Conservation (phyloP, 164 flowering plant species). For the Annona squamosa region DNA sequence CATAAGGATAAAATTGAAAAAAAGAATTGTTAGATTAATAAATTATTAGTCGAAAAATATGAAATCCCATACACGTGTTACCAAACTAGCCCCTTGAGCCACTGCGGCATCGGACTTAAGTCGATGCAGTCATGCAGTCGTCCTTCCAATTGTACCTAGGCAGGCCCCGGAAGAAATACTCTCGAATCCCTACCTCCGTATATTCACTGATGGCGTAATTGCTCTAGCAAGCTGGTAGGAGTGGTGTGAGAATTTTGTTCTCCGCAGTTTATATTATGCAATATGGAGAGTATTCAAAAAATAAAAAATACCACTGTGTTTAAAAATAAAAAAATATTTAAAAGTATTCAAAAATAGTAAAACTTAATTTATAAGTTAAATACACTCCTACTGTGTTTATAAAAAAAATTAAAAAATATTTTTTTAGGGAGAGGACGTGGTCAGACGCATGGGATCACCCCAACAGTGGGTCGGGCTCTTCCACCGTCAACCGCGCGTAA, state of each 20-base stretch:
- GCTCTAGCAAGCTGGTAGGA: constrained; percentile 41
- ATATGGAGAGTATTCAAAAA: no score
- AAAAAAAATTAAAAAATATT: no score
- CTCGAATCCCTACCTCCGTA: constrained; percentile 34
- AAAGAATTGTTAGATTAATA: no score
- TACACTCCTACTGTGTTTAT: no score
- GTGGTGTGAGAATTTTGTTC: constrained; percentile 23
- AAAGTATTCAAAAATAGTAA: no score
- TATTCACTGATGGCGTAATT: constrained; percentile 25
- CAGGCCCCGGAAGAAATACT: constrained; percentile 48
- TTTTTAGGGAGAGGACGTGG: no score
- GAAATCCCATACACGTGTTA: no score
- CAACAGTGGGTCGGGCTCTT: constrained; percentile 31
- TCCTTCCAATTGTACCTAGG: constrained; percentile 18
- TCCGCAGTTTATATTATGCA: constrained; percentile 27
- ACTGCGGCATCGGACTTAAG: constrained; percentile 4
- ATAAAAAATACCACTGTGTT: no score
- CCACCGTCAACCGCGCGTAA: constrained; percentile 19
- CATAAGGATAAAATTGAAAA: no score
- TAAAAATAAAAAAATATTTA: no score
- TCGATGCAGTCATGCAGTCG: not conserved
- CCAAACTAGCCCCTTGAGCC: not conserved
- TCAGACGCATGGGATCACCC: constrained; percentile 13
- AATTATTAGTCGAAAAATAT: no score
- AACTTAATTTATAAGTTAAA: no score